Evolutionary conservation across 2,329 filamentous ascomycete genomes (phyloP).

Genomic region (Coleophoma cylindrospora): DNA sequence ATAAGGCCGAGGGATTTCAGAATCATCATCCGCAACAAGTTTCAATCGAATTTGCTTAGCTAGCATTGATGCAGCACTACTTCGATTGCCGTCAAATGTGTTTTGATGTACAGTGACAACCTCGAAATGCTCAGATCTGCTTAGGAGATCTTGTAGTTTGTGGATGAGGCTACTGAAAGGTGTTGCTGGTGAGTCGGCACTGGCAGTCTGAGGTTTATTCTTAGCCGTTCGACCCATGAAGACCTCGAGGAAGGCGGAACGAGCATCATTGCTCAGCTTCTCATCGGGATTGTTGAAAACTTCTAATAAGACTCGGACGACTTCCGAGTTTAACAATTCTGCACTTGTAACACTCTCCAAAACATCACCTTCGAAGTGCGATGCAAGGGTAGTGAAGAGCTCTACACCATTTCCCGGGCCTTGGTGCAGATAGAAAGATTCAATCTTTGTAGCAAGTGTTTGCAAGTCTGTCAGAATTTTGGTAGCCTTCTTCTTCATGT

Average conservation of each 20-base stretch:
- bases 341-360: constrained; percentile 93
- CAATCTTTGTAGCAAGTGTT: constrained; percentile 65
- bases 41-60: constrained; percentile 92
- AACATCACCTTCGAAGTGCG: constrained; percentile 84
- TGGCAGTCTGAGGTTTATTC: constrained; percentile 56
- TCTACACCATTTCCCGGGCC: constrained; percentile 50
- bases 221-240: constrained; percentile 79
- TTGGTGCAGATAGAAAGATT: constrained; percentile 60
- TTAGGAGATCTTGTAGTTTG: constrained; percentile 93
- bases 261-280: constrained; percentile 57
- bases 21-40: constrained; percentile 82
- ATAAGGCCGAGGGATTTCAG: constrained; percentile 82
- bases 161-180: constrained; percentile 87
- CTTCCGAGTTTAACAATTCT: constrained; percentile 83
- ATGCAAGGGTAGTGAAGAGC: constrained; percentile 71
- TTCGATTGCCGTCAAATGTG: constrained; percentile 82
- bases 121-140: constrained; percentile 96
- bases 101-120: constrained; percentile 94
- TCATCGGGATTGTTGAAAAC: constrained; percentile 73
- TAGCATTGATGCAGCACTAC: constrained; percentile 90
- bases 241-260: constrained; percentile 80
- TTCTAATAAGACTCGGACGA: constrained; percentile 78
- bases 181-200: constrained; percentile 66
- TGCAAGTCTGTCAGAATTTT: constrained; percentile 72
- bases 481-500: constrained; percentile 73